Evolutionary conservation across 768 basidiomycete genomes (phyloP), one percentile per base, ranked within the genome.

Genomic region (Mycena chlorophos): DNA sequence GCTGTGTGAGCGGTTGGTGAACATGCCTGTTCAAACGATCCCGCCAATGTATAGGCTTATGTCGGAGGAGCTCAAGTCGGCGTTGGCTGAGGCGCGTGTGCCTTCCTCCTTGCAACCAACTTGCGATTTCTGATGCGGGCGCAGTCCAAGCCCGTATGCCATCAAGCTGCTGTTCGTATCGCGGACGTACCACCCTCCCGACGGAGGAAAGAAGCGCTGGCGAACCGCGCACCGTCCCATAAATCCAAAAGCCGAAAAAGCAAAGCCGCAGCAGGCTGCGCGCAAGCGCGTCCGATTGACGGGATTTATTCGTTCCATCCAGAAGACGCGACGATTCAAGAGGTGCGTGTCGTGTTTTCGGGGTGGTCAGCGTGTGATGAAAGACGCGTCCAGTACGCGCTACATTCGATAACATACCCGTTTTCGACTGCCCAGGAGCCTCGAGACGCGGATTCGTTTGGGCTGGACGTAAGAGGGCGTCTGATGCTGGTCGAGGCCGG

Each of bases 1-100:
- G 8, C 76, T 99, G 60, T 89, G 87, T 60, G 93, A 97, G 69
- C 80, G 96, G 0, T 76, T 98, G 49, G 79, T 97, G 61, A 99
- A 98, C 69, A 95, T 99, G 87, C 96, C 96, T 0, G 88, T 94
- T 14, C 92, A 98, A 63, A 84, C 94, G 30, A 80, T 95, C 8
- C 89, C 94, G 4, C 94, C 93, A 1, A 88, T 97, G 86, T 98
- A 95, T 70, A 78, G 78, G 40, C 94, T 98, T 89, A 78, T 98
- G 22, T 73, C 77, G 0, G 85, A 90, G 45, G 96, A 99, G 69
- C 75, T 97, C 19, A 75, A 84, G 31, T 84, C 78, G 74, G 90
- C 89, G 3, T 70, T 82, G 31, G 76, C 80, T 46, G 84, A 87
- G 48, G 91, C 88, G 54, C 51, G 83, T 75, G 1, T n/a, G n/a